Base-by-base conservation (phyloP, 2,329 filamentous ascomycete species). In the Microdochium trichocladiopsis region DNA sequence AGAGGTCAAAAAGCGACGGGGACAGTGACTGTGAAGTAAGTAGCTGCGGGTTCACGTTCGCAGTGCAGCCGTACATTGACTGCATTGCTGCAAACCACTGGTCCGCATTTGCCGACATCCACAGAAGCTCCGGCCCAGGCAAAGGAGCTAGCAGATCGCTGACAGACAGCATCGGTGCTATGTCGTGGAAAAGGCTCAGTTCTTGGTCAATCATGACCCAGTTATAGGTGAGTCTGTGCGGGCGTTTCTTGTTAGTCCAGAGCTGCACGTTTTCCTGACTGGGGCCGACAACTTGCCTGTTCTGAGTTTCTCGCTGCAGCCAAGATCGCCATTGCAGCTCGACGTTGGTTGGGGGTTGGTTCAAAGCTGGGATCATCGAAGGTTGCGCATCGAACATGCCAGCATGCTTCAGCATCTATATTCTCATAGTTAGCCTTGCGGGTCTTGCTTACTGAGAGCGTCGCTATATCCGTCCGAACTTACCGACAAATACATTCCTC, bases 181-280 rank as follows among this genome's bases (percentile, higher is more conserved):
- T 79, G 60, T 87, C 83, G 57, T 86, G 77, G 67, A 87, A 87
- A 9, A 87, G 70, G 48, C 82, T 80, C 52, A 87, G 70, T 65
- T 90, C 86, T 60, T 88, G 85, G 61, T 90, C 86, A 23, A 87
- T 77, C 79, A 87, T 86, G 21, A 86, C 81, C 82, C 85, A 89
- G 51, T 85, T 87, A 67, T 89, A 88, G n/a, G 87, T 80, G 28
- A 89, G 72, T 58, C 85, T 86, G 60, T 53, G 3, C 52, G 56
- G 50, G 37, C 45, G 49, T 50, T 52, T 50, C 55, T 53, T 49
- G 25, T 31, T 50, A 53, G 51, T 53, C 51, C 25, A 28, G 11
- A 48, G 43, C 51, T 25, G 23, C 45, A 41, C 49, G 21, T 50
- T 53, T 58, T 51, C 55, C 51, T 48, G 51, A 57, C 53, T 50